Conservation (phyloP, 2,329 filamentous ascomycete species). For the Gnomoniopsis sp. region DNA sequence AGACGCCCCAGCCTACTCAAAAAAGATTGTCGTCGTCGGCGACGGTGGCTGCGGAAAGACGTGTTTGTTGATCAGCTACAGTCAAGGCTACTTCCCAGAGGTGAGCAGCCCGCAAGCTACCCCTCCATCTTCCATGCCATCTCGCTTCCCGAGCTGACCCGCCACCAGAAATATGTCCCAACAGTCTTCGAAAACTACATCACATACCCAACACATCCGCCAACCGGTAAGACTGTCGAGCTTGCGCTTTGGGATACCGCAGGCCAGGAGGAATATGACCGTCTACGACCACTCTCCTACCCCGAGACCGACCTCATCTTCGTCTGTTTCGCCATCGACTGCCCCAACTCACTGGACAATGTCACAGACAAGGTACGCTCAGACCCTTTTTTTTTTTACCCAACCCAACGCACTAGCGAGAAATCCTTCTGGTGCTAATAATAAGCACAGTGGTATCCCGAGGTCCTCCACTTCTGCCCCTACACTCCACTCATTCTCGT, state of each 20-base stretch:
- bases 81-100: slow-evolving; percentile 98
- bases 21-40: slow-evolving; percentile 98
- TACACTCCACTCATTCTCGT: slow-evolving; percentile 95
- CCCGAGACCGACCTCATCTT: slow-evolving; percentile 97
- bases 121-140: neutral
- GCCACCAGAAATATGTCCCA: slow-evolving; percentile 90
- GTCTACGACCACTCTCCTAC: slow-evolving; percentile 91
- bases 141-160: neutral
- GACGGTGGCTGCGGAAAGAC: slow-evolving; percentile 99
- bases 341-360: slow-evolving; percentile 95
- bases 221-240: slow-evolving; percentile 90
- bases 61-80: slow-evolving; percentile 96
- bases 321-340: slow-evolving; percentile 99
- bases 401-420: neutral
- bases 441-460: slow-evolving; percentile 82
- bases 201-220: slow-evolving; percentile 86
- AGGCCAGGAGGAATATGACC: slow-evolving; percentile 97
- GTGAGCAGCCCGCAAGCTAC: slow-evolving; percentile 45
- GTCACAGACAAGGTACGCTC: slow-evolving; percentile 97
- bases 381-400: slow-evolving; percentile 5
- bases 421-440: neutral
- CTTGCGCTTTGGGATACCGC: slow-evolving; percentile 98
- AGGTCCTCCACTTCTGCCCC: slow-evolving; percentile 98
- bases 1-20: slow-evolving; percentile 88
- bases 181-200: slow-evolving; percentile 99